Evolutionary conservation across 2,329 filamentous ascomycete species (phyloP).

Genomic region (Colletotrichum viniferum): DNA sequence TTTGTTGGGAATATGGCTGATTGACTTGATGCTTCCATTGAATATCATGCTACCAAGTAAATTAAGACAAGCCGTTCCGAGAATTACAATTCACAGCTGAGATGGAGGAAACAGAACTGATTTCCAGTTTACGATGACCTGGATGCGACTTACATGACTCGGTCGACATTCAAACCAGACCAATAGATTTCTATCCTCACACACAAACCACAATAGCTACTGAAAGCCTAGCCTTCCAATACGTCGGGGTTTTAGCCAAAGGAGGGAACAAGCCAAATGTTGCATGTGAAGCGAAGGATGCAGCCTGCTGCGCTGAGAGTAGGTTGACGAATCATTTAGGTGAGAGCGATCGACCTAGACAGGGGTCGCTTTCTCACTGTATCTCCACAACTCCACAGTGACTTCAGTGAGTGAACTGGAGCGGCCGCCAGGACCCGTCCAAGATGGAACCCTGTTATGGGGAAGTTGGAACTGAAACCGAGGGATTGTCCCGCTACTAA

Average conservation of each 20-base stretch:
- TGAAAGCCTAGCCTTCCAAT: background rate
- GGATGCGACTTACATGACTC: background rate
- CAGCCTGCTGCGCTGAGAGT: background rate
- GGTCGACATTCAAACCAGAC: background rate
- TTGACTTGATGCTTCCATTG: too few species aligned
- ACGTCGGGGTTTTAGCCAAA: background rate
- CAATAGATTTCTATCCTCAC: background rate
- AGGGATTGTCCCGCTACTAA: background rate
- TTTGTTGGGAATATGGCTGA: too few species aligned
- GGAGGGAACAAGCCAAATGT: background rate
- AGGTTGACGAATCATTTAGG: background rate
- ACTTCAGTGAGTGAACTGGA: background rate
- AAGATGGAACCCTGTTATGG: background rate
- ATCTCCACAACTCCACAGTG: background rate
- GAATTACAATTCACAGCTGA: too few species aligned
- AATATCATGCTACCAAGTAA: too few species aligned
- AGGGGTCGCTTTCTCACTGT: background rate
- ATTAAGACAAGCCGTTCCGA: too few species aligned
- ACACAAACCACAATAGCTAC: background rate
- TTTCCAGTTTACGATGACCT: too few species aligned
- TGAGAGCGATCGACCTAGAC: background rate
- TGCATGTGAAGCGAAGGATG: background rate
- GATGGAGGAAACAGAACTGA: too few species aligned
- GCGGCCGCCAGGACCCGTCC: background rate
- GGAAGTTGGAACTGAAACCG: background rate